These are phyloP conservation scores for Neoboletus subvelutipes DNA, from an alignment of 768 basidiomycete species.

Conservation along the genomic window DNA sequence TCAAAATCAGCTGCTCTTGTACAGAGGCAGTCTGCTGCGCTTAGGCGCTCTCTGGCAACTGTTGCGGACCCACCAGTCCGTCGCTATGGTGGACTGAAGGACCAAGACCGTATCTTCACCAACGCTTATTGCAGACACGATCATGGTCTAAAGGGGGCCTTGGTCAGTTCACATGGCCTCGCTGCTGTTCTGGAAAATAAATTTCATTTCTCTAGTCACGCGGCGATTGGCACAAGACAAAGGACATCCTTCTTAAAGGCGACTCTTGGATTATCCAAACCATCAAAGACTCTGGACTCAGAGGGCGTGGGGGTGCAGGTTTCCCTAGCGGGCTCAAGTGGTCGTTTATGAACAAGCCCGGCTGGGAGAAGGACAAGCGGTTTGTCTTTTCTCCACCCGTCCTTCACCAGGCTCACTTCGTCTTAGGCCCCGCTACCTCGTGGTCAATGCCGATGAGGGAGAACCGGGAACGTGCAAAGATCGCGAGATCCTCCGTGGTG, in stretches of 20 bases:
- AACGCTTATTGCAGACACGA: conserved; percentile 89
- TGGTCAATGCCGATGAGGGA: conserved; percentile 98
- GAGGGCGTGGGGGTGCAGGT: conserved; percentile 95
- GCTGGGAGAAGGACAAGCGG: conserved; percentile 93
- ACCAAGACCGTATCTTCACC: conserved; percentile 93
- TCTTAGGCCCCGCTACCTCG: conserved; percentile 85
- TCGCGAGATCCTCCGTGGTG: conserved; percentile 95
- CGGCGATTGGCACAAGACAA: conserved; percentile 98
- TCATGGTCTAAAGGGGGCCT: conserved; percentile 89
- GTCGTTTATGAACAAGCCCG: conserved; percentile 99
- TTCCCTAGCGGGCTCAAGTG: conserved; percentile 97
- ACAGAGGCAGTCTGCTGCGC: conserved; percentile 16
- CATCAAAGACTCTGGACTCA: conserved; percentile 93
- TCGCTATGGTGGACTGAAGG: conserved; percentile 90
- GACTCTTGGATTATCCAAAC: conserved; percentile 97
- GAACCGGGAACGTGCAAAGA: conserved; percentile 99
- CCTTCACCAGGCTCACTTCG: neutral
- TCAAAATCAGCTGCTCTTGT: conserved; percentile 28
- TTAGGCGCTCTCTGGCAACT: conserved; percentile 54
- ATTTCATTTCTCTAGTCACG: conserved; percentile 55
- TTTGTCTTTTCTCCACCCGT: conserved; percentile 29
- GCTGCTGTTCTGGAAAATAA: neutral
- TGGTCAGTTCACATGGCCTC: conserved; percentile 43
- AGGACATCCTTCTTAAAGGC: conserved; percentile 93
- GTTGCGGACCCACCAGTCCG: conserved; percentile 84